Percentiles rank a stretch among this genome's conserved stretches.
These are phyloP conservation scores for Pseudogymnoascus sp. DNA, from an alignment of 2,329 filamentous ascomycete species.

Conservation along the genomic window DNA sequence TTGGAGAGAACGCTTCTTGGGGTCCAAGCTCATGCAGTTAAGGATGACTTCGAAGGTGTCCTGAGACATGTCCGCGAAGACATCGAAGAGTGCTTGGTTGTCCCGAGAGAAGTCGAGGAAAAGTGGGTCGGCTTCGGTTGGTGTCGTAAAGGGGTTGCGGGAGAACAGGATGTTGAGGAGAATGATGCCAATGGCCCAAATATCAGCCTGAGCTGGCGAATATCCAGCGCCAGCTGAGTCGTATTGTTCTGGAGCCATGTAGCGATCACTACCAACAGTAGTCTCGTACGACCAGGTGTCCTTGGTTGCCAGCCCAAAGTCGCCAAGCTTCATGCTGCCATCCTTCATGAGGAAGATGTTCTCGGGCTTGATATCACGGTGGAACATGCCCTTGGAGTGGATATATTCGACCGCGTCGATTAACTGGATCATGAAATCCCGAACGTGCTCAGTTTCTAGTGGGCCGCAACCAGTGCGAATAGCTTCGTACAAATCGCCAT, in stretches of 20 bases:
- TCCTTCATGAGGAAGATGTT: conserved; percentile 91
- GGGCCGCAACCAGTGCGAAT: conserved; percentile 85
- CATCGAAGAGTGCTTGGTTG: conserved; percentile 92
- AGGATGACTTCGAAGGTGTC: conserved; percentile 93
- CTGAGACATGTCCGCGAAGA: conserved; percentile 97
- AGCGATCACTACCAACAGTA: conserved; percentile 93
- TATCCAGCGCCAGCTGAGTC: conserved; percentile 83
- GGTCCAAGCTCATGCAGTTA: conserved; percentile 85
- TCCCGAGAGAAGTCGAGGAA: conserved; percentile 91
- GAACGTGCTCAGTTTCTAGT: conserved; percentile 90
- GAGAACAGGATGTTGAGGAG: conserved; percentile 94
- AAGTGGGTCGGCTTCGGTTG: conserved; percentile 81
- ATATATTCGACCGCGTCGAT: conserved; percentile 84
- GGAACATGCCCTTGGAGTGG: conserved; percentile 84
- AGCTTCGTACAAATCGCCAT: conserved; percentile 94
- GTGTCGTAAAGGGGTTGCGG: conserved; percentile 88
- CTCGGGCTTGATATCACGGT: conserved; percentile 98
- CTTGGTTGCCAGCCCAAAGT: conserved; percentile 87
- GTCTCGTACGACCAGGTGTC: conserved; percentile 87
- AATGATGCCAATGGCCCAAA: conserved; percentile 97
- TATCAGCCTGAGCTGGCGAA: conserved; percentile 84
- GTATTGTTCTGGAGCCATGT: conserved; percentile 98
- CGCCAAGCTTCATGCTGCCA: conserved; percentile 90
- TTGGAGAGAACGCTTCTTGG: conserved; percentile 73
- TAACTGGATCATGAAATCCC: conserved; percentile 93